Base-by-base conservation (phyloP, 768 basidiomycete species). In the Amanita pseudoporphyria region DNA sequence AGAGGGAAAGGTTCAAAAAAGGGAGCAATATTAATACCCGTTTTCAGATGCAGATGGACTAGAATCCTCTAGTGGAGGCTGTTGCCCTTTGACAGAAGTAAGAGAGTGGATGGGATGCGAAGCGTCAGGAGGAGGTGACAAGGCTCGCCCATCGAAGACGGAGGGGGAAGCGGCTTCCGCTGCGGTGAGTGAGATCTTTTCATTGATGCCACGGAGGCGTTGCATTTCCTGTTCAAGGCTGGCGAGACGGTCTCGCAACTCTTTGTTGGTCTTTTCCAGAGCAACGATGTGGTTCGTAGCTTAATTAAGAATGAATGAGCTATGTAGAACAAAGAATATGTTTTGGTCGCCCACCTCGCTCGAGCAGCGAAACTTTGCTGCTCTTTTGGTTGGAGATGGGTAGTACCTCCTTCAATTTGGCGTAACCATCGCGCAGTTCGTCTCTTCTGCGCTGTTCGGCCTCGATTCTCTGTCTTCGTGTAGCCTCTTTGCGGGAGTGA, bases 371-470 rank as follows among this genome's bases (percentile, higher is more conserved):
- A 14, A 91, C 87, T 63, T 94, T 94, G 70, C 87, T 90, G 64
- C 84, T 83, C 70, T 92, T 89, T 72, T 91, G 88, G 66, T 89
- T 91, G 10, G 85, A 87, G 47, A 84, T 76, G 2, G 91, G 91
- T 6, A 94, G 72, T 21, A 87, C 85, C 54, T 91, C 88, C 67
- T 89, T 90, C 65, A 94, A 71, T 60, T 84, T 82, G 31, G 84
- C 83, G 66, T 93, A 94, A 22, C 88, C 90, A 60, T 94, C 90
- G 53, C 91, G 77, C 53, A 93, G 74, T 66, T 93, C 91, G 65
- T 92, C 89, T 55, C 91, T 76, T 51, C 91, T 74, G 39, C 89
- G 73, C 70, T 93, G 87, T 65, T 91, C 87, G n/a, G 87, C 88
- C 68, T 91, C 87, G 50, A 91, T 90, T 47, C 88, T 74, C 65